Conservation (phyloP, 2,329 filamentous ascomycete species). For the Venturia effusa region DNA sequence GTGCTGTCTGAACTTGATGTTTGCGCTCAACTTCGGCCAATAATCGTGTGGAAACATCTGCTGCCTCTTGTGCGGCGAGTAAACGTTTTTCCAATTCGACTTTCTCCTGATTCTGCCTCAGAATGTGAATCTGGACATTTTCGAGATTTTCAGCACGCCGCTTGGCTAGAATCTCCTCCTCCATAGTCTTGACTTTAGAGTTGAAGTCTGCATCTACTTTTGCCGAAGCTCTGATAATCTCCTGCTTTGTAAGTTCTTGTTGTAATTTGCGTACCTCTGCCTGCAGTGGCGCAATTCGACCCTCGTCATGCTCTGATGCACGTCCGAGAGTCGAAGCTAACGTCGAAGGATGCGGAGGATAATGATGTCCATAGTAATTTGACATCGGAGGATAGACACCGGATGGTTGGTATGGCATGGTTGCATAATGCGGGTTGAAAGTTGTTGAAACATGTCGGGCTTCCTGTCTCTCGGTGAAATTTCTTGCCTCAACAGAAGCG, state of each 20-base stretch:
- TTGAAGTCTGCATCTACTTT: neutral
- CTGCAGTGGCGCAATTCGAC: neutral
- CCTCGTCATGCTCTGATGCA: neutral
- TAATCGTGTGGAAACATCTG: neutral
- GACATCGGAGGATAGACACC: neutral
- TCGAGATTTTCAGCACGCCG: neutral
- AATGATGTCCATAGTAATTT: neutral
- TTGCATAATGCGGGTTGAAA: neutral
- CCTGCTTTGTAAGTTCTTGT: neutral
- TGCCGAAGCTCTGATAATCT: neutral
- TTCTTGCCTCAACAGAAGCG: no score
- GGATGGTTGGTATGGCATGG: slow-evolving; percentile 3
- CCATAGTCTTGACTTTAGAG: neutral
- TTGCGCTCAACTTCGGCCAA: neutral
- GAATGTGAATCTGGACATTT: neutral
- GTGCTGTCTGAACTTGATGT: neutral
- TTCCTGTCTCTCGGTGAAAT: no score
- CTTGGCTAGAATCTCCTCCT: neutral
- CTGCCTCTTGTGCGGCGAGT: neutral
- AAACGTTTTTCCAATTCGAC: neutral
- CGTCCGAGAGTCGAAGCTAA: neutral
- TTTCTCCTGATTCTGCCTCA: neutral
- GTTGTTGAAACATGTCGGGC: no score
- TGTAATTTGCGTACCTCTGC: neutral
- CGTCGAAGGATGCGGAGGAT: neutral